Base-by-base conservation (phyloP, 2,329 filamentous ascomycete species). In the Phialophora tarda region DNA sequence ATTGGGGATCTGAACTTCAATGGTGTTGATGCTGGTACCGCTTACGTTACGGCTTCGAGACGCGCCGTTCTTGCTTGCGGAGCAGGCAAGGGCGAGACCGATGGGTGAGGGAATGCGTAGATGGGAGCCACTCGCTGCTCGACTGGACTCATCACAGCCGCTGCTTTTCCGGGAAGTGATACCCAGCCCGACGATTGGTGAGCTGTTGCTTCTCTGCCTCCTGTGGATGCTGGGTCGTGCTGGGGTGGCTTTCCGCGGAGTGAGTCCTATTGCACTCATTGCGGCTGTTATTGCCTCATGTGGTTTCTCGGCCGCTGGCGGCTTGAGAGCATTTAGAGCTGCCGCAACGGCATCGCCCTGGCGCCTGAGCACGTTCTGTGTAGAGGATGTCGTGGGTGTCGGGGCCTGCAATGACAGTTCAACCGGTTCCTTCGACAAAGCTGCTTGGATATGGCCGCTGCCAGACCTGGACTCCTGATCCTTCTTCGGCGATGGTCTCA, bases 141-240 rank as follows among this genome's bases (percentile, higher is more conserved):
- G 30, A 10, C 38, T 14, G 38, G 48, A 56, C 41, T 58, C 48
- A 26, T 26, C 30, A 26, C n/a, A 23, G 12, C 38, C 59, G 23
- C 32, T 61, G 26, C 28, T 14, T 7, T 62, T 53, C 14, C 48
- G 41, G 10, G 54, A 44, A 24, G 30, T 24, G 32, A 53, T 34
- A 7, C 41, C 62, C 10, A 47, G 47, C 6, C 63, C 69, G 24
- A 65, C 59, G 4, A 41, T 51, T 26, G 69, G 63, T 17, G 58
- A 64, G 44, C 65, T 67, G 24, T 56, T 66, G 41, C 67, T 67
- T 50, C 64, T 55, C 34, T 67, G 62, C 28, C 64, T 62, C 30
- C 28, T 67, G 48, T 62, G 64, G 2, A 50, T 44, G 6, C 2
- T 54, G 5, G 59, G 32, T 11, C 62, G 34, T 11, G 23, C 10